Evolutionary conservation across 2,329 filamentous ascomycete genomes (phyloP).

Genomic region (Colletotrichum godetiae): DNA sequence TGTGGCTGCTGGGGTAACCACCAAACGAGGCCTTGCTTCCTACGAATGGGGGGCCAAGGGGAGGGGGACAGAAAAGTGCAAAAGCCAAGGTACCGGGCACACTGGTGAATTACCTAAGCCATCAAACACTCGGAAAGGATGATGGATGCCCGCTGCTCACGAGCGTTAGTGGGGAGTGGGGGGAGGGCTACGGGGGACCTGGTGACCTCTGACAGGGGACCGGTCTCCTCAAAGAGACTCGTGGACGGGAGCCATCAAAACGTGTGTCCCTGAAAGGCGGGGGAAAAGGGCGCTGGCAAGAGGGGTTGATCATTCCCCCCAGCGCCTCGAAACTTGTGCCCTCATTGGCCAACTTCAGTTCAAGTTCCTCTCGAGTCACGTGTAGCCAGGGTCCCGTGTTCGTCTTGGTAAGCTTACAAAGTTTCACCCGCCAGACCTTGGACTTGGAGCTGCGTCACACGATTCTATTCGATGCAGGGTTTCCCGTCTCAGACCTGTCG

Average conservation of each 20-base stretch:
- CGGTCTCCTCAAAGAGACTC: not conserved
- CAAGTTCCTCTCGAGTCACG: not conserved
- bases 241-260: not conserved
- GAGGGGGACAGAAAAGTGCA: not conserved
- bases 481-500: slow-evolving; percentile 1
- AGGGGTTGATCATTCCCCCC: not conserved
- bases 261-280: slow-evolving; percentile 17
- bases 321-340: not conserved
- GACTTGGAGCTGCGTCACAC: slow-evolving; percentile 6
- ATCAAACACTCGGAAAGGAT: not conserved
- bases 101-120: not conserved
- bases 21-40: not conserved
- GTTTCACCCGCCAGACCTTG: not conserved
- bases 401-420: not conserved
- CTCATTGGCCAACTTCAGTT: slow-evolving; percentile 9
- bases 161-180: not conserved
- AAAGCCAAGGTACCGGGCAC: not conserved
- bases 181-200: slow-evolving; percentile 7
- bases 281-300: slow-evolving; percentile 21
- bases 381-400: not conserved
- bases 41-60: no score
- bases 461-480: not conserved
- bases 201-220: not conserved
- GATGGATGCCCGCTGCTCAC: not conserved
- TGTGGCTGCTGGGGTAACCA: slow-evolving; percentile 32